phyloP scores from a whole-genome alignment of 2,329 filamentous ascomycete species.

The Diaporthe eres region DNA sequence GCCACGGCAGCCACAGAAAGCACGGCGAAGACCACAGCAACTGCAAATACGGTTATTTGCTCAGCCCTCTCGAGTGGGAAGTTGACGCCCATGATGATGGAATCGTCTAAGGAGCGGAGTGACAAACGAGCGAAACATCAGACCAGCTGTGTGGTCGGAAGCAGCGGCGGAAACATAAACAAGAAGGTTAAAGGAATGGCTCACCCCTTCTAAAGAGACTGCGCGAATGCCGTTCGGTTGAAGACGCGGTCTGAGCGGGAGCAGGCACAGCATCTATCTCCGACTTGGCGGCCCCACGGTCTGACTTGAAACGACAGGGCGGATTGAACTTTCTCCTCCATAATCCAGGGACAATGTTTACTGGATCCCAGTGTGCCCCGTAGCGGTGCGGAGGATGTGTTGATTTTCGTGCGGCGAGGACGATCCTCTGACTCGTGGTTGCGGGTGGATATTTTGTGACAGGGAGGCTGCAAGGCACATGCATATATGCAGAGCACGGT shows the following conservation, averaged over 20 bases:
- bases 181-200: not conserved
- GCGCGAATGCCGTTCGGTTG: not conserved
- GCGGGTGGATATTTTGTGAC: conserved; percentile 21
- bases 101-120: not conserved
- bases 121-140: conserved; percentile 21
- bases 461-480: conserved; percentile 18
- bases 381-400: conserved; percentile 6
- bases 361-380: conserved; percentile 15
- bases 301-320: conserved; percentile 32
- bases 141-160: conserved; percentile 25
- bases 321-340: conserved; percentile 29
- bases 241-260: not conserved
- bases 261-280: conserved; percentile 27
- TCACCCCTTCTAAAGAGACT: conserved; percentile 23
- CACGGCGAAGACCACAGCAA: conserved; percentile 6
- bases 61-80: conserved; percentile 16
- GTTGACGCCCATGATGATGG: conserved; percentile 13
- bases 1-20: conserved; percentile 7
- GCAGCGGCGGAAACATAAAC: conserved; percentile 10
- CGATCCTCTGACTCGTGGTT: conserved; percentile 25
- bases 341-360: conserved; percentile 16
- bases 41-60: conserved; percentile 12
- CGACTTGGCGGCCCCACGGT: conserved; percentile 27
- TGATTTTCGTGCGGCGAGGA: conserved; percentile 23
- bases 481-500: not conserved